Percentiles rank a stretch among this genome's conserved stretches.
phyloP scores from a whole-genome alignment of 495 filamentous ascomycete species.

The Neurospora sp. region DNA sequence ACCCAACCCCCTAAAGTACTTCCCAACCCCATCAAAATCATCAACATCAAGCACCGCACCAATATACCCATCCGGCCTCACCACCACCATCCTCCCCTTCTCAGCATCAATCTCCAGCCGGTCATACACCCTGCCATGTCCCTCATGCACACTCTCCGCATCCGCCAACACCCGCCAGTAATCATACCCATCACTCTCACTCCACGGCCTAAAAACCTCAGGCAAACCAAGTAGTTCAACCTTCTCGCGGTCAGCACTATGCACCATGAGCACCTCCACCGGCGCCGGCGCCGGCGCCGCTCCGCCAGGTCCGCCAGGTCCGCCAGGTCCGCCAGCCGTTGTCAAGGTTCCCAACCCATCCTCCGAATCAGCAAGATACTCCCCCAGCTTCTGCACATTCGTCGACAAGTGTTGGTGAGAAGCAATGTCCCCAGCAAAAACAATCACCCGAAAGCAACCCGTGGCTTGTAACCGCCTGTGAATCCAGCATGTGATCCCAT shows the following conservation, averaged over 20 bases:
- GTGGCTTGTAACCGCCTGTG: slow-evolving; percentile 5
- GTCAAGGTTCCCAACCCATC: slow-evolving; percentile 2
- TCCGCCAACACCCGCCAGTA: slow-evolving; percentile 57
- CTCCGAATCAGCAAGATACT: neutral
- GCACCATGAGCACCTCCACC: slow-evolving; percentile 48
- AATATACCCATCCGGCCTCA: slow-evolving; percentile 54
- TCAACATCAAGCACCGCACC: slow-evolving; percentile 42
- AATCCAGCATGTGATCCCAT: neutral
- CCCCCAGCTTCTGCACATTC: neutral
- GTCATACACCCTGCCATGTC: slow-evolving; percentile 50
- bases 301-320: too few species aligned
- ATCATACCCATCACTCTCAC: slow-evolving; percentile 48
- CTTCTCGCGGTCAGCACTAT: slow-evolving; percentile 35
- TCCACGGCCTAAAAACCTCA: slow-evolving; percentile 43
- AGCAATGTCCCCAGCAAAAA: slow-evolving; percentile 11
- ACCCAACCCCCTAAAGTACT: slow-evolving; percentile 11
- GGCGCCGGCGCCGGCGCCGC: neutral
- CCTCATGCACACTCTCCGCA: slow-evolving; percentile 45
- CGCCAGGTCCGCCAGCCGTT: neutral
- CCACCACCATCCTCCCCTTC: slow-evolving; percentile 45
- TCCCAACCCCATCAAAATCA: slow-evolving; percentile 6
- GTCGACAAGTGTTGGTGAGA: neutral
- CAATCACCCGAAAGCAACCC: slow-evolving; percentile 7
- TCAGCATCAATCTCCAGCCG: slow-evolving; percentile 48
- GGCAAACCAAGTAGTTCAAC: slow-evolving; percentile 48